Evolutionary conservation across 352 stramenopile genomes (phyloP).

Genomic region (Phytophthora sojae): DNA sequence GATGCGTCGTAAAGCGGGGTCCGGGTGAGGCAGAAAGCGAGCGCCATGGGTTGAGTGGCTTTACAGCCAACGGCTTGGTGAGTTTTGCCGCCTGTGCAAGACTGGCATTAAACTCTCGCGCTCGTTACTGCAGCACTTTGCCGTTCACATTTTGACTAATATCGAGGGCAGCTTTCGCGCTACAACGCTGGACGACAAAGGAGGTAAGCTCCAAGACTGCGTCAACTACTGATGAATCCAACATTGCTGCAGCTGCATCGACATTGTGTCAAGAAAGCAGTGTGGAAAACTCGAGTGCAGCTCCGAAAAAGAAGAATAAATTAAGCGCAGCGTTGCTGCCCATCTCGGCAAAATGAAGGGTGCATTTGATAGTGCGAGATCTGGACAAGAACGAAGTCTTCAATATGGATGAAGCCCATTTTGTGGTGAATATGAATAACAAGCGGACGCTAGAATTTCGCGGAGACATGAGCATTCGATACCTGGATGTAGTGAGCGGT

Average conservation of each 20-base stretch:
- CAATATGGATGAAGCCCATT: conserved; percentile 8
- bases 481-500: not conserved
- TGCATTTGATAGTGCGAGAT: not conserved
- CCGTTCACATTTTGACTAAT: not conserved
- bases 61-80: too few species aligned
- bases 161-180: not conserved
- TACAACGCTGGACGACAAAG: not conserved
- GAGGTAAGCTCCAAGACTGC: too few species aligned
- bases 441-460: conserved; percentile 5
- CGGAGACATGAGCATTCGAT: conserved; percentile 3
- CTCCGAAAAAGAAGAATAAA: not conserved
- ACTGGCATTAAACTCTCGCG: not conserved
- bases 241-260: too few species aligned
- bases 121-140: not conserved
- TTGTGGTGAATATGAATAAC: conserved; percentile 9
- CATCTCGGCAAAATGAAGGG: conserved; percentile 3
- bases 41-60: too few species aligned
- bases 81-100: not conserved
- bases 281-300: not conserved
- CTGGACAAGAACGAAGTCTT: conserved; percentile 3
- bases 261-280: not conserved
- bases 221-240: too few species aligned
- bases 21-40: too few species aligned
- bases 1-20: too few species aligned
- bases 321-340: not conserved